Evolutionary conservation across 2,329 filamentous ascomycete species (phyloP), one percentile per base, ranked within the genome.

Genomic region (Colletotrichum liriopes): DNA sequence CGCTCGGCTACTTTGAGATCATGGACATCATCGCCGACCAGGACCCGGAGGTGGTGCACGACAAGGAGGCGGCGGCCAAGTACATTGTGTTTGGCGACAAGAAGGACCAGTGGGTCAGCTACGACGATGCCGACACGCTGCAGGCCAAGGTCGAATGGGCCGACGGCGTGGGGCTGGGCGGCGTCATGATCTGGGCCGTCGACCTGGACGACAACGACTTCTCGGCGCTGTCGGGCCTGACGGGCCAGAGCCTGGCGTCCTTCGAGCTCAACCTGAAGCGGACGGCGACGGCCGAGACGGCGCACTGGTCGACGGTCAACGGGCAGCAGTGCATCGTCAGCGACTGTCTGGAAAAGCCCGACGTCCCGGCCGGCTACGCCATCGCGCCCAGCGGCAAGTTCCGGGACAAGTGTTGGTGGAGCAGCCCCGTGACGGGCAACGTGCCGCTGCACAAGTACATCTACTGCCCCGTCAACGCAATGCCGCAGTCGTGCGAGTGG

Each of bases 61-160:
- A 83, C 23, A 74, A 80, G 49, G 69, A 75, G 2, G 75, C 76
- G 16, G 78, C 67, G 0, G 80, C 82, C 39, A 81, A 83, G 65
- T 78, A 77, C 11, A 61, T 83, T n/a, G 77, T 77, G 1, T 83
- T 75, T 63, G 11, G 86, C 59, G 43, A 29, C 29, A 78, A 79
- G 62, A 74, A 71, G 1, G 75, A 83, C 66, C 81, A 86, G 72
- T 87, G 83, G 84, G 80, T 85, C 1, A 78, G 77, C 3, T 86
- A 77, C 23, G 65, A 68, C 37, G 65, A 68, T 20, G 47, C 37
- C 39, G 11, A 26, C 61, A n/a, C 61, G 59, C 9, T 59, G 64
- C 41, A 43, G 39, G 26, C 59, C 64, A 70, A 70, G 41, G 41
- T 51, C 23, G 51, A 64, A 6, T 81, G 73, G 43, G 82, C 81